phyloP scores from a whole-genome alignment of 2,329 filamentous ascomycete species.

The Apiospora phragmitis region DNA sequence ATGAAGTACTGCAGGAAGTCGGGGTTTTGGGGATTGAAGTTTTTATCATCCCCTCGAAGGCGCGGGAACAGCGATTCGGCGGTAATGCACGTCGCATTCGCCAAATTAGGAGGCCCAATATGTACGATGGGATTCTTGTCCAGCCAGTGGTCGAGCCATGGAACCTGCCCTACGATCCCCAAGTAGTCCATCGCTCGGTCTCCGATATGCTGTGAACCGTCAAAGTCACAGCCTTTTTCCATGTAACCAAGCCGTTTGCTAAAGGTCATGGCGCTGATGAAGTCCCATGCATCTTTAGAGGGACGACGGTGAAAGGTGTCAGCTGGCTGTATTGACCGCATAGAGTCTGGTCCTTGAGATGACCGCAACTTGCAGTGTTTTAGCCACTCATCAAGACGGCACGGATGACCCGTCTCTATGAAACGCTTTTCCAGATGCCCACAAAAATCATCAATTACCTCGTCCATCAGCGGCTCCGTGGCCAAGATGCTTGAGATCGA shows the following conservation, averaged over 20 bases:
- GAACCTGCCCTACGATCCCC: conserved; percentile 27
- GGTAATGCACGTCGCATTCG: conserved; percentile 22
- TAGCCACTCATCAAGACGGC: neutral
- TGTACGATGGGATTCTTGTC: conserved; percentile 31
- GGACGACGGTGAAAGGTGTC: neutral
- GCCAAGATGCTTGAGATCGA: conserved; percentile 24
- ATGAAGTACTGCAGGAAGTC: conserved; percentile 37
- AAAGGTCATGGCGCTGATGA: conserved; percentile 40
- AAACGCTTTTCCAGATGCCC: conserved; percentile 28
- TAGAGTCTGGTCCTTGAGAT: neutral
- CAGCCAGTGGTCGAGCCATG: conserved; percentile 26
- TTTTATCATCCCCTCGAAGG: conserved; percentile 16
- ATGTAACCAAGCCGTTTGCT: conserved; percentile 43
- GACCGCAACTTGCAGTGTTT: neutral
- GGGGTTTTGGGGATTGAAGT: conserved; percentile 13
- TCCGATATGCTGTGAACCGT: conserved; percentile 31
- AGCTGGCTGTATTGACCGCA: neutral
- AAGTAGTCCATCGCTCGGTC: conserved; percentile 36
- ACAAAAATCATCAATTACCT: conserved; percentile 27
- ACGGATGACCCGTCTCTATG: conserved; percentile 14
- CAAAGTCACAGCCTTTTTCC: conserved; percentile 37
- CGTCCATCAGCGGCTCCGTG: conserved; percentile 28
- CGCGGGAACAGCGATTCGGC: conserved; percentile 20
- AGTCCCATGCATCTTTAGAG: conserved; percentile 37
- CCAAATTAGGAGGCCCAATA: conserved; percentile 25